Base-by-base conservation (phyloP, 441 rosid genomes). In the Adansonia grandidieri region DNA sequence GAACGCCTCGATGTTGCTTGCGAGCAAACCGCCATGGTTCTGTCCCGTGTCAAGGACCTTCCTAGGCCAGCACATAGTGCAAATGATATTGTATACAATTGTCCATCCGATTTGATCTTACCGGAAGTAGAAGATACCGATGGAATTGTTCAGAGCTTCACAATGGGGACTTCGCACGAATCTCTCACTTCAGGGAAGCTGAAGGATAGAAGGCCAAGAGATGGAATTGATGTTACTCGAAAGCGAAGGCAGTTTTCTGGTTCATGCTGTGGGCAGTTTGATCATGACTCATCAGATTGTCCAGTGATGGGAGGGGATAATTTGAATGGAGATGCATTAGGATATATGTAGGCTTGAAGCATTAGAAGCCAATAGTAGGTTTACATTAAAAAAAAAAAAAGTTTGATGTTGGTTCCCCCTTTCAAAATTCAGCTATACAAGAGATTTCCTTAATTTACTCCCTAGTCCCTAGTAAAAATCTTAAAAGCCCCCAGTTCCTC, bases 1-100 rank as follows among this genome's bases (percentile, higher is more conserved):
- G 91, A 88, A 74, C 87, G 90, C 45, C 82, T 89, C 64, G 89
- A 87, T 69, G 86, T 81, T 73, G 95, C 91, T 40, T 89, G 89
- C 54, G 86, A 87, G 66, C 89, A 88, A 75, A 85, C 86, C 44
- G 71, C 86, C 1, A 73, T 79, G 81, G 84, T 85, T 6, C 48
- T 88, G 54, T 79, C 87, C 37, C 89, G 78, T 5, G 50, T 88
- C 47, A 87, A 88, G 64, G 86, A 84, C 48, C 82, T 89, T 79
- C 85, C 93, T n/a, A 78, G 84, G 72, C 73, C 81, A 3, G 70
- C 71, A 10, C 85, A 84, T 6, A 82, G 53, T n/a, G 65, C 78
- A 3, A 82, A 78, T 70, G 83, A 69, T 53, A 80, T 80, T 13
- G 77, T 80, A 32, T 83, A 85, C 64, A 69, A 69, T 57, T 82